A percentile compares a stretch with the other conserved stretches of the same genome.
These are phyloP conservation scores for Geotrichum australiense DNA, from an alignment of 1,139 yeast genomes.

Conservation along the genomic window DNA sequence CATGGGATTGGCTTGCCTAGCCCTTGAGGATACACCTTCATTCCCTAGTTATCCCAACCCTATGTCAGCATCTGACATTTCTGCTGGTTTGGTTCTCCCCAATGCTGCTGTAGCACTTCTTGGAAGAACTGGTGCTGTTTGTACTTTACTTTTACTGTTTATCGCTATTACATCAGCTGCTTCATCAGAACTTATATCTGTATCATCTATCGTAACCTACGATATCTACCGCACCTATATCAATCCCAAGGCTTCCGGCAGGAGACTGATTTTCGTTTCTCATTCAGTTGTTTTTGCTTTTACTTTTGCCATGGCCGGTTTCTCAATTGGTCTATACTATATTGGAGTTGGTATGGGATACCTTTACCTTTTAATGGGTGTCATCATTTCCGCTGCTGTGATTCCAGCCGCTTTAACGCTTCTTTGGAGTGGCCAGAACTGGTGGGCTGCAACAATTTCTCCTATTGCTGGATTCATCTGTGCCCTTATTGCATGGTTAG, in stretches of 20 bases:
- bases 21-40: slow-evolving; percentile 55
- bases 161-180: slow-evolving; percentile 64
- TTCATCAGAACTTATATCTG: slow-evolving; percentile 77
- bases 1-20: slow-evolving; percentile 73
- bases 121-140: slow-evolving; percentile 84
- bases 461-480: slow-evolving; percentile 43
- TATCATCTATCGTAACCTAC: slow-evolving; percentile 75
- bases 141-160: slow-evolving; percentile 66
- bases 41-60: slow-evolving; percentile 73
- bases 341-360: slow-evolving; percentile 84
- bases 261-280: slow-evolving; percentile 57
- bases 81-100: slow-evolving; percentile 78
- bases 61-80: slow-evolving; percentile 60
- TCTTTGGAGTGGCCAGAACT: slow-evolving; percentile 61
- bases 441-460: slow-evolving; percentile 38
- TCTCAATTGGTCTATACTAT: slow-evolving; percentile 72
- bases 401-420: slow-evolving; percentile 67
- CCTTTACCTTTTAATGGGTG: slow-evolving; percentile 74
- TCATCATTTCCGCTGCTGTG: slow-evolving; percentile 80
- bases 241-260: slow-evolving; percentile 71
- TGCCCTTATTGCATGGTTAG: slow-evolving; percentile 47
- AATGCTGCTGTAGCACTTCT: slow-evolving; percentile 78
- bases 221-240: slow-evolving; percentile 77
- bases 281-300: slow-evolving; percentile 59
- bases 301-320: slow-evolving; percentile 70